Conservation (phyloP, 495 filamentous ascomycete genomes). For the Monascus purpureus region DNA sequence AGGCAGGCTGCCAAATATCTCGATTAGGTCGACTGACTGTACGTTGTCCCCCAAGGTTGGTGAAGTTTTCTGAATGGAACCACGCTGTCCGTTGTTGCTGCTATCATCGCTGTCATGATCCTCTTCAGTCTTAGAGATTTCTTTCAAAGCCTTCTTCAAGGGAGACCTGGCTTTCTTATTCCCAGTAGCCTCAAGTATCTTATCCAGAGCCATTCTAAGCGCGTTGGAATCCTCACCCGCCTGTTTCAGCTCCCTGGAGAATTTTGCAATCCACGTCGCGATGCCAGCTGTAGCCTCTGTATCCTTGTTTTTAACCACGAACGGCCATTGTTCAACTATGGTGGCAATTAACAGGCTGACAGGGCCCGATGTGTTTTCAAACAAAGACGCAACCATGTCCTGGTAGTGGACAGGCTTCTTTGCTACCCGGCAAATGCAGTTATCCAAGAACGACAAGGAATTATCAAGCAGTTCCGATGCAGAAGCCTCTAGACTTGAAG, state of each 20-base stretch:
- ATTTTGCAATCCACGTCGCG: constrained; percentile 38
- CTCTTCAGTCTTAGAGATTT: too few species aligned
- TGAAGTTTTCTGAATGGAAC: constrained; percentile 2
- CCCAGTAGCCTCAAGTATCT: constrained; percentile 22
- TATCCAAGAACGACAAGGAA: constrained; percentile 55
- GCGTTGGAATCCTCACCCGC: constrained; percentile 28
- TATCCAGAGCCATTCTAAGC: constrained; percentile 28
- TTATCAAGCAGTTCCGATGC: constrained; percentile 15
- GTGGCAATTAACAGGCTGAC: constrained; percentile 45
- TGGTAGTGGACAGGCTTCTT: constrained; percentile 65
- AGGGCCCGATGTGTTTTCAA: constrained; percentile 21
- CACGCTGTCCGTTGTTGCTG: constrained; percentile 9
- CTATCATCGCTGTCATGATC: constrained; percentile 10
- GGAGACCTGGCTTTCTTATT: constrained; percentile 21
- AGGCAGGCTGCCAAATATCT: constrained; percentile 28
- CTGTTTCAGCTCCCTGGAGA: constrained; percentile 30
- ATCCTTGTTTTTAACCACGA: constrained; percentile 38
- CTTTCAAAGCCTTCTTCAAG: constrained; percentile 30
- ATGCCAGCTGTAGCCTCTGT: constrained; percentile 22
- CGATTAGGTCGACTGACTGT: constrained; percentile 17
- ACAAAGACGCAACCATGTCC: constrained; percentile 26
- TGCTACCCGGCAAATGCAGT: constrained; percentile 56
- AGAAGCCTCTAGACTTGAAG: constrained; percentile 32
- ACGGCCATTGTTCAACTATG: constrained; percentile 67
- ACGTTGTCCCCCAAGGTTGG: constrained; percentile 3